These are phyloP conservation scores for Cyclotella baltica DNA, from an alignment of 108 stramenopile species.

Conservation along the genomic window DNA sequence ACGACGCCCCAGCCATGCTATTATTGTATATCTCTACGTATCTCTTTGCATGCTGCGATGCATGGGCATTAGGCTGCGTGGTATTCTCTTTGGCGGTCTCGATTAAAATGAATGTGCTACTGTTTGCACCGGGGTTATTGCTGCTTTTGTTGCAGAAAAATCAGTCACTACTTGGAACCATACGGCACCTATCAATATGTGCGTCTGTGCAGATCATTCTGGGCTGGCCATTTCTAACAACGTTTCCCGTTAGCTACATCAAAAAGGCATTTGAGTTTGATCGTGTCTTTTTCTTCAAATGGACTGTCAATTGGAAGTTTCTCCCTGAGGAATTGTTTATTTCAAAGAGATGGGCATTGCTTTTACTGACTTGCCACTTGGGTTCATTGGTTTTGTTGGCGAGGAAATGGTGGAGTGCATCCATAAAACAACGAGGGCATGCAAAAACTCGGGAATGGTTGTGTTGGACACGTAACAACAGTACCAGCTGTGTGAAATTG, in stretches of 20 bases:
- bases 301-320: slow-evolving; percentile 99
- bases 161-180: slow-evolving; percentile 47
- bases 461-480: slow-evolving; percentile 32
- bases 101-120: slow-evolving; percentile 97
- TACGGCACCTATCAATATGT: slow-evolving; percentile 65
- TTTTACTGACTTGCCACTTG: slow-evolving; percentile 71
- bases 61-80: slow-evolving; percentile 87
- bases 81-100: slow-evolving; percentile 93
- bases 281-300: slow-evolving; percentile 95
- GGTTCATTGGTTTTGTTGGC: slow-evolving; percentile 63
- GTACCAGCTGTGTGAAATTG: slow-evolving; percentile 13
- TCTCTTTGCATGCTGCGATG: slow-evolving; percentile 72
- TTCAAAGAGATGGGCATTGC: slow-evolving; percentile 68
- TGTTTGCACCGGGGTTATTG: slow-evolving; percentile 95
- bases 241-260: slow-evolving; percentile 90
- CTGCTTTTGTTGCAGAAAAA: slow-evolving; percentile 83
- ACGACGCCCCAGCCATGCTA: slow-evolving; percentile 94
- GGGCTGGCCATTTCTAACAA: slow-evolving; percentile 92
- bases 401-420: slow-evolving; percentile 61
- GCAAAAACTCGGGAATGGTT: slow-evolving; percentile 34
- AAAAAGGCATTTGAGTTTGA: slow-evolving; percentile 96
- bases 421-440: slow-evolving; percentile 30
- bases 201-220: slow-evolving; percentile 84
- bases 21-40: slow-evolving; percentile 79
- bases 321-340: slow-evolving; percentile 89